phyloP scores from a whole-genome alignment of 306 rosid genomes.

The Albizia julibrissin region DNA sequence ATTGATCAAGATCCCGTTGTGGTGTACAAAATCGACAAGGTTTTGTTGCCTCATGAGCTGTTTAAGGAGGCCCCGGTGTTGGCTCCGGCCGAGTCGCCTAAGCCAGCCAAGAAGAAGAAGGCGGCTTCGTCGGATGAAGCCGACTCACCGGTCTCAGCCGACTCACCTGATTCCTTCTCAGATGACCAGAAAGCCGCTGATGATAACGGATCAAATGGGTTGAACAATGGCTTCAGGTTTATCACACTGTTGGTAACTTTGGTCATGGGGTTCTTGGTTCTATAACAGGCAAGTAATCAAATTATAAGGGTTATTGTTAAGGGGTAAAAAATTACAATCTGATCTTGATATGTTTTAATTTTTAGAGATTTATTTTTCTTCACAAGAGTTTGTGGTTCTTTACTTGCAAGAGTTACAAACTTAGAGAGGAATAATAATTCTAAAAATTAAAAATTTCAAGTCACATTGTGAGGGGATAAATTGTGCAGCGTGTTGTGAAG shows the following conservation, averaged over 20 bases:
- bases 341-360: background rate
- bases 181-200: conserved; percentile 56
- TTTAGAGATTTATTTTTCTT: background rate
- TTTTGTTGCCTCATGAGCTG: conserved; percentile 73
- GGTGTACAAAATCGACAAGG: conserved; percentile 66
- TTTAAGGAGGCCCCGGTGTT: conserved; percentile 45
- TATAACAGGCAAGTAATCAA: background rate
- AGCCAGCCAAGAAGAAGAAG: conserved; percentile 18
- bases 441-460: background rate
- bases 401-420: background rate
- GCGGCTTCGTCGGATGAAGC: background rate
- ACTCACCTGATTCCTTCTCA: conserved; percentile 21
- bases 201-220: conserved; percentile 41
- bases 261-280: conserved; percentile 45
- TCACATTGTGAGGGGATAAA: background rate
- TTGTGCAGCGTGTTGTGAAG: background rate
- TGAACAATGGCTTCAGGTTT: conserved; percentile 42
- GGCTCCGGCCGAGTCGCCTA: conserved; percentile 37
- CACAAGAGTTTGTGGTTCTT: background rate
- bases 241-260: conserved; percentile 45
- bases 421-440: background rate
- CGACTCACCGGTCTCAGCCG: conserved; percentile 27
- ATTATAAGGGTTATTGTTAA: background rate
- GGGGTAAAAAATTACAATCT: background rate
- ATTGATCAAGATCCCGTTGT: conserved; percentile 83